Conservation (phyloP, 352 stramenopile species). For the Aphanomyces astaci region DNA sequence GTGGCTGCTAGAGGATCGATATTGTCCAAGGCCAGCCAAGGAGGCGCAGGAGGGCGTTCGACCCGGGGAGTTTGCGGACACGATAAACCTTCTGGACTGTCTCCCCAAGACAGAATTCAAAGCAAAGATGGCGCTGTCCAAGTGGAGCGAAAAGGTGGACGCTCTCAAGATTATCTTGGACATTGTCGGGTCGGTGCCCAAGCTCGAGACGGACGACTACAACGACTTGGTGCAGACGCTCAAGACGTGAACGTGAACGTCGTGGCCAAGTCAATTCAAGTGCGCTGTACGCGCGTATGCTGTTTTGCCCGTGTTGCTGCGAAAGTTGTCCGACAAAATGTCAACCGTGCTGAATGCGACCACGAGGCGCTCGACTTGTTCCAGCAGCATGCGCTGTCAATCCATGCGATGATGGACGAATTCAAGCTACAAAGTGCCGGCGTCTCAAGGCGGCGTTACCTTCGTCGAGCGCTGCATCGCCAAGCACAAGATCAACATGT, state of each 20-base stretch:
- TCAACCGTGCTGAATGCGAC: conserved; percentile 67
- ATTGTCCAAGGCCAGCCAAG: no score
- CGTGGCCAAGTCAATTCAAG: conserved; percentile 75
- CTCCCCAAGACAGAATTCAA: conserved; percentile 75
- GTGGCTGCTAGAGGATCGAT: no score
- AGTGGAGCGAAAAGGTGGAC: conserved; percentile 84
- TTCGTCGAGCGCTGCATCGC: conserved; percentile 66
- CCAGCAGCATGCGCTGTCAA: conserved; percentile 66
- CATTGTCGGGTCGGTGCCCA: conserved; percentile 67
- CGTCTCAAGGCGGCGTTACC: conserved; percentile 55
- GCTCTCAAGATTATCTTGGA: conserved; percentile 81
- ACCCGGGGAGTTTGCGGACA: conserved; percentile 79
- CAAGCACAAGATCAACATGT: conserved; percentile 55
- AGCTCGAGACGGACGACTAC: conserved; percentile 79
- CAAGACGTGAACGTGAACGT: conserved; percentile 85
- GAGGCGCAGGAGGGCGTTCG: conserved; percentile 40
- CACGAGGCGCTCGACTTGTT: conserved; percentile 79
- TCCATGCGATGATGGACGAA: conserved; percentile 85
- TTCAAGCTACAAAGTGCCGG: conserved; percentile 73
- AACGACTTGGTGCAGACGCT: conserved; percentile 79
- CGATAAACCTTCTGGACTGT: conserved; percentile 73
- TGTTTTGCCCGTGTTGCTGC: conserved; percentile 74
- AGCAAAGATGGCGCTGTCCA: conserved; percentile 55
- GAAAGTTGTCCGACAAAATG: conserved; percentile 85
- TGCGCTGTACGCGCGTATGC: conserved; percentile 64